Evolutionary conservation across 2,329 filamentous ascomycete genomes (phyloP).

Genomic region (Phaeoacremonium minimum): DNA sequence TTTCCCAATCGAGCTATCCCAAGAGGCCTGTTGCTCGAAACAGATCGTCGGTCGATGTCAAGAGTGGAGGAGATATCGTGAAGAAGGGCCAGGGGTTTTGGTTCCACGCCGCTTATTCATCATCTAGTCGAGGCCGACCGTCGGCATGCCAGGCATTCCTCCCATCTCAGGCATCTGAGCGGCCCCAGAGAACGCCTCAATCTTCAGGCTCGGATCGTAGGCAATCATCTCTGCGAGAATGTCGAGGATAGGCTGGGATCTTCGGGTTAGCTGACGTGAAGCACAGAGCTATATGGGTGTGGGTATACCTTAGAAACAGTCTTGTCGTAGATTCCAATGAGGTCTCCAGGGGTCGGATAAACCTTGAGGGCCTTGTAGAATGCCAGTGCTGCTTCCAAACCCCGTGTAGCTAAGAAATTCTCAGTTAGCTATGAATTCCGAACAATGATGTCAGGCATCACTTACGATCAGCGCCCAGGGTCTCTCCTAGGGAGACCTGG

Average conservation of each 20-base stretch:
- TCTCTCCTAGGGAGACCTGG: slow-evolving; percentile 86
- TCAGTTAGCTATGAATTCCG: slow-evolving; percentile 2
- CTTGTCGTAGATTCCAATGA: slow-evolving; percentile 98
- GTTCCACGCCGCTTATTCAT: background rate
- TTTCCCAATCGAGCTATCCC: no score
- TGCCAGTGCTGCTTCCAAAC: slow-evolving; percentile 81
- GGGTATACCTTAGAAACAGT: slow-evolving; percentile 81
- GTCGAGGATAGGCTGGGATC: slow-evolving; percentile 77
- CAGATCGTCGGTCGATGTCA: no score
- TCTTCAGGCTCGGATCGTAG: slow-evolving; percentile 70
- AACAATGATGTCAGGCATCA: slow-evolving; percentile 14
- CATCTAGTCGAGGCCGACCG: slow-evolving; percentile 49
- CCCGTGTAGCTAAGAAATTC: slow-evolving; percentile 51
- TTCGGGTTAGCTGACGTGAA: slow-evolving; percentile 12
- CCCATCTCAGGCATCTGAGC: slow-evolving; percentile 22
- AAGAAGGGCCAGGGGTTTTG: background rate
- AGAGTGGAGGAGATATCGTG: slow-evolving; percentile 9
- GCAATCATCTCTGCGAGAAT: slow-evolving; percentile 98
- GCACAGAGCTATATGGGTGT: background rate
- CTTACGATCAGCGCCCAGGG: slow-evolving; percentile 77
- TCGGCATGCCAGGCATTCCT: slow-evolving; percentile 44
- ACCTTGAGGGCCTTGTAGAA: slow-evolving; percentile 99
- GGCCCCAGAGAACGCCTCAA: slow-evolving; percentile 36
- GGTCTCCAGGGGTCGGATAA: slow-evolving; percentile 86
- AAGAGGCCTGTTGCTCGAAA: no score